Base-by-base conservation (phyloP, 768 basidiomycete species). In the Termitomyces sp. region DNA sequence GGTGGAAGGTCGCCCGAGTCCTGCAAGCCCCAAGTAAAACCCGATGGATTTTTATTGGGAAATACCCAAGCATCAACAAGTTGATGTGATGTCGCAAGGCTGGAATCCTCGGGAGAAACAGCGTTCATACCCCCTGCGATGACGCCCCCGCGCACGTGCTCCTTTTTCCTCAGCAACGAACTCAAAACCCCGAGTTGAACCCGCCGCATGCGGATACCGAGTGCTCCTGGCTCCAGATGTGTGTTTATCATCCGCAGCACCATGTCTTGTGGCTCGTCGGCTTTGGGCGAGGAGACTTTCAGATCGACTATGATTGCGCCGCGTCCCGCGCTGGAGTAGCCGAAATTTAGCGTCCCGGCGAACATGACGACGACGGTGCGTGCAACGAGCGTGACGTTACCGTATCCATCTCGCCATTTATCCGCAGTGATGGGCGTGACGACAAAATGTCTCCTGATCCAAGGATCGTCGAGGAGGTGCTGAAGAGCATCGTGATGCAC, bases 101-200 rank as follows among this genome's bases (percentile, higher is more conserved):
- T 60, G 53, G 56, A 58, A 52, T 90, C 87, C 16, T 69, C 68
- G 2, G 70, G 65, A 3, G 71, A 71, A 54, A 90, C 83, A 48
- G 83, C 77, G 60, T 89, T 90, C 85, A 90, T 88, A 63, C 90
- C 88, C 1, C 89, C 89, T 0, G 77, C 79, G 38, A 89, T 77
- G 2, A 91, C 61, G 0, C 87, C 89, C 1, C 84, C 86, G 26
- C 76, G 69, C 16, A 86, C 66, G 0, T 69, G 70, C 11, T 72
- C 68, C 57, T 77, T 76, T 64, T 73, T 75, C 63, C 72, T 76
- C 63, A 90, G 65, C 66, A 82, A 67, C 24, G 76, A 71, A 14
- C 79, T 74, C 52, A 86, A 76, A 45, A 83, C 69, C 38, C 70
- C 68, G 63, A 90, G 60, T 71, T 91, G 88, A 52, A 67, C 68